phyloP scores from a whole-genome alignment of 2,329 filamentous ascomycete species.

The Metarhizium album region DNA sequence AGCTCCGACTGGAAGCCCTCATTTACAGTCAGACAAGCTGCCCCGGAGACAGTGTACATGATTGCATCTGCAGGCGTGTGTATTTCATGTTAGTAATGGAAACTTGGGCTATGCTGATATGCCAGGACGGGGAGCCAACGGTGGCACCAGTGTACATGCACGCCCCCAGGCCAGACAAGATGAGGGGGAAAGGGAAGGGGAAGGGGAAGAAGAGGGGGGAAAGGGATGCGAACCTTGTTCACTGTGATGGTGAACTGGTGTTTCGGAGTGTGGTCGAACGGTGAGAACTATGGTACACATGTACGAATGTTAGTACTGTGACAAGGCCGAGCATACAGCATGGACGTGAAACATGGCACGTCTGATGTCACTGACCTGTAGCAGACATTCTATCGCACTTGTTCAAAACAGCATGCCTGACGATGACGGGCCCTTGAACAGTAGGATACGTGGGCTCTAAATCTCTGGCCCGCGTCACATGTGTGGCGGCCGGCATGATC shows the following conservation, averaged over 20 bases:
- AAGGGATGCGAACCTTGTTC: slow-evolving; percentile 44
- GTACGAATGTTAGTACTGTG: background rate
- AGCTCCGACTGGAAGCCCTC: slow-evolving; percentile 39
- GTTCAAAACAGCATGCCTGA: slow-evolving; percentile 47
- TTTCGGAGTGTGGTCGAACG: slow-evolving; percentile 49
- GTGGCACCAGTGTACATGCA: no score
- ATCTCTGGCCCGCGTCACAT: slow-evolving; percentile 41
- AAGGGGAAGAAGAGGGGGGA: background rate
- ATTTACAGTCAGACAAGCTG: slow-evolving; percentile 48
- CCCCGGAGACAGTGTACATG: slow-evolving; percentile 53
- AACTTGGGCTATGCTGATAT: background rate
- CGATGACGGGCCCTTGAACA: slow-evolving; percentile 20
- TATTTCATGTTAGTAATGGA: background rate
- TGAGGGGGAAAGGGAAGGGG: background rate
- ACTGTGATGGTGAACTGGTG: slow-evolving; percentile 58
- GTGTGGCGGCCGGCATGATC: slow-evolving; percentile 46
- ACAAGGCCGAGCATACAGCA: background rate
- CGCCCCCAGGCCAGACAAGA: background rate
- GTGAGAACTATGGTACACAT: slow-evolving; percentile 46
- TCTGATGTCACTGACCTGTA: slow-evolving; percentile 42
- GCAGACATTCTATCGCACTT: slow-evolving; percentile 57
- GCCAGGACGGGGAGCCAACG: background rate
- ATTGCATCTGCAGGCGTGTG: slow-evolving; percentile 46
- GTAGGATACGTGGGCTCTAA: slow-evolving; percentile 26
- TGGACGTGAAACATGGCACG: background rate